Evolutionary conservation across 75 land plant genomes (phyloP), one percentile per base, ranked within the genome.

Genomic region (Ceratopteris richardii): DNA sequence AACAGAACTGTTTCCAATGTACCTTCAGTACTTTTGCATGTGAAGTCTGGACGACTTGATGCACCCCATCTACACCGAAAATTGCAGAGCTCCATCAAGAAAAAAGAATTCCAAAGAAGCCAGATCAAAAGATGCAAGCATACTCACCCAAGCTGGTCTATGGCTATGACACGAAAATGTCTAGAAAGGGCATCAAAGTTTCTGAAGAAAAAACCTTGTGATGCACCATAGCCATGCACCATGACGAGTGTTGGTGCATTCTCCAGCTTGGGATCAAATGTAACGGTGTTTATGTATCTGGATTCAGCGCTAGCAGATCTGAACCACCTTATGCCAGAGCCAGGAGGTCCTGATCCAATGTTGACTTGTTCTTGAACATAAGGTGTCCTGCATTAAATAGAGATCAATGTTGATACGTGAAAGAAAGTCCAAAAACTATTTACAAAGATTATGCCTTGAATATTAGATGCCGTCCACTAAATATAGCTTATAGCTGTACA

Each of bases 101-200:
- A n/a, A 21, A 17, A 54, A 52, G 23, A 55, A 51, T 23, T 19
- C 19, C 29, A 29, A n/a, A n/a, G n/a, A n/a, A 25, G 29, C 51
- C 23, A 2, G 5, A 29, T 29, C 16, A 29, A 16, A 36, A 27
- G n/a, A n/a, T 70, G 73, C 16, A n/a, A n/a, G n/a, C n/a, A n/a
- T n/a, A n/a, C n/a, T n/a, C n/a, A 92, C 88, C 98, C 98, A 55
- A 94, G 83, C 55, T 86, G 98, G 70, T 94, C 98, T 52, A 94
- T 80, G 26, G 98, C 92, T 42, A 90, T 73, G 23, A 94, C 70
- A 25, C 79, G 71, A 53, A 94, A 94, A 39, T 72, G 80, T 5
- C 56, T 60, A 43, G 92, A 88, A 51, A 94, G 88, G 27, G 88
- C 83, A 79, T 94, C 96, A 68, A 90, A 94, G 54, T 94, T 94